Percentiles rank a stretch among this genome's conserved stretches.
Conservation (phyloP, 768 basidiomycete genomes). For the Tulasnella sp. region DNA sequence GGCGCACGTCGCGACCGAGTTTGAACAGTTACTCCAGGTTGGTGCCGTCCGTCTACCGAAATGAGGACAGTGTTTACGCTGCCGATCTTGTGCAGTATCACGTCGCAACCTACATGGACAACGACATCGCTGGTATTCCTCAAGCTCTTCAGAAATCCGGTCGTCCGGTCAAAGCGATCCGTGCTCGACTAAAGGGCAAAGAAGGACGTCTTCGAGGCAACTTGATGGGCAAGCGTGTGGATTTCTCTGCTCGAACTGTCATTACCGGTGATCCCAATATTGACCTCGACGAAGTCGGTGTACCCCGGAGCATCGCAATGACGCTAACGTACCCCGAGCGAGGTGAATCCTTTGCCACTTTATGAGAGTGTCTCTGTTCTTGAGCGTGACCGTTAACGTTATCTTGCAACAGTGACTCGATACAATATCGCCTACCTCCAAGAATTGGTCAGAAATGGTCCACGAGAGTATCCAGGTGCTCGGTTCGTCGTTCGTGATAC, state of each 20-base stretch:
- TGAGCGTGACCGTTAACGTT: not conserved
- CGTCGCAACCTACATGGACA: slow-evolving; percentile 99
- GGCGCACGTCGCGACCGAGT: slow-evolving; percentile 89
- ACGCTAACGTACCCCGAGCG: slow-evolving; percentile 95
- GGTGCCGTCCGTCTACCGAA: slow-evolving; percentile 25
- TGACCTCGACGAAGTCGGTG: slow-evolving; percentile 93
- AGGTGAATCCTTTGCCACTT: slow-evolving; percentile 43
- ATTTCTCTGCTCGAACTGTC: slow-evolving; percentile 97
- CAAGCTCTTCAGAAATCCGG: slow-evolving; percentile 97
- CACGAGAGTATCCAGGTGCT: slow-evolving; percentile 90
- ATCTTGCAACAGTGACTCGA: slow-evolving; percentile 64
- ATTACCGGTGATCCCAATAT: slow-evolving; percentile 99
- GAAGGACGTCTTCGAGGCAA: slow-evolving; percentile 97
- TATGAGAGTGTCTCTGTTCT: slow-evolving; percentile 16
- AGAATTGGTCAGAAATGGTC: slow-evolving; percentile 90
- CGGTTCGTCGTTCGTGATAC: slow-evolving; percentile 96
- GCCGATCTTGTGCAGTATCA: slow-evolving; percentile 58
- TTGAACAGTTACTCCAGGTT: slow-evolving; percentile 92
- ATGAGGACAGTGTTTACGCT: slow-evolving; percentile 15
- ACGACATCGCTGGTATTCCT: slow-evolving; percentile 96
- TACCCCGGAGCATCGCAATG: slow-evolving; percentile 92
- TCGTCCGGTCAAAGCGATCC: slow-evolving; percentile 95
- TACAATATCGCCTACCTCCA: slow-evolving; percentile 94
- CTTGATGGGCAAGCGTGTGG: slow-evolving; percentile 98
- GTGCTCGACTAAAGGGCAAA: slow-evolving; percentile 96